Evolutionary conservation across 1,284 basidiomycete species (phyloP).

Genomic region (Rhodotorula sp.): DNA sequence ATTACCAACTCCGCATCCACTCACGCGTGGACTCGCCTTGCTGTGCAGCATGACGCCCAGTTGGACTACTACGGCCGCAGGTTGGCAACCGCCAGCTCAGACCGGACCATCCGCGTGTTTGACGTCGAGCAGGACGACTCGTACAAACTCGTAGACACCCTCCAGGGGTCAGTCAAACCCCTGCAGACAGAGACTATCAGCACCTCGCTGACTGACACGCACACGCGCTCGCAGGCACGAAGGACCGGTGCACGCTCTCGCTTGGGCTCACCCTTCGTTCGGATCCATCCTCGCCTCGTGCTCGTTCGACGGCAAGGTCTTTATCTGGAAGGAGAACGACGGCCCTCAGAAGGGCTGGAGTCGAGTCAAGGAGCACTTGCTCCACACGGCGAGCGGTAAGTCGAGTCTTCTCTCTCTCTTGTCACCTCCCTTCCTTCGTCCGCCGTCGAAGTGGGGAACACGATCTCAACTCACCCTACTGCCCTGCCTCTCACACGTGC

Average conservation of each 20-base stretch:
- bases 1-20: not conserved
- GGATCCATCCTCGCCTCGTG: conserved; percentile 95
- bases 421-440: too few relatives aligned
- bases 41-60: conserved; percentile 85
- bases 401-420: conserved; percentile 10
- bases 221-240: conserved; percentile 64
- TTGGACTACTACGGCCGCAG: conserved; percentile 97
- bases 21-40: not conserved
- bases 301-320: conserved; percentile 96
- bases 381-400: conserved; percentile 89
- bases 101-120: conserved; percentile 93
- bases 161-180: conserved; percentile 67
- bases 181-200: not conserved
- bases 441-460: too few relatives aligned
- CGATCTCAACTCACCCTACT: too few relatives aligned
- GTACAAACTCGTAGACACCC: conserved; percentile 56
- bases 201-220: not conserved
- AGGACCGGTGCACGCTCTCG: conserved; percentile 95
- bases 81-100: conserved; percentile 93
- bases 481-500: not conserved
- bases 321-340: conserved; percentile 89
- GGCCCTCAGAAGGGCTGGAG: conserved; percentile 63
- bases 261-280: conserved; percentile 98
- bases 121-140: conserved; percentile 73
- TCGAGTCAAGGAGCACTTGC: conserved; percentile 92